Evolutionary conservation across 2,329 filamentous ascomycete species (phyloP), one percentile per base, ranked within the genome.

Genomic region (Moelleriella libera): DNA sequence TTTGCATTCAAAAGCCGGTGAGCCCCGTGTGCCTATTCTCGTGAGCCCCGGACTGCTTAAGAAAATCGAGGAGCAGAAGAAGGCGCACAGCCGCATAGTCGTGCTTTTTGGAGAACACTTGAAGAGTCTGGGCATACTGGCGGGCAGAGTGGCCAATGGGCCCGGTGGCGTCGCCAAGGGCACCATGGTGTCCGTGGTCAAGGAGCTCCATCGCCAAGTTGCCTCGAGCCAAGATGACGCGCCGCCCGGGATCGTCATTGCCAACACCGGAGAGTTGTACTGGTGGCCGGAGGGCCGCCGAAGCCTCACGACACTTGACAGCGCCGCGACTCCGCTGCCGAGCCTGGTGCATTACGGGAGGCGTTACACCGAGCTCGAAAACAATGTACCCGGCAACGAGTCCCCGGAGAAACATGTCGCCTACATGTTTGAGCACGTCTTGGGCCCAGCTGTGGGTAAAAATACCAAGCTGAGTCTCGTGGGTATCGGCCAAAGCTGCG

Each of bases 211-310:
- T 41, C 47, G 55, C 12, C 63, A 70, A 48, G 51, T 44, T 29
- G 62, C 62, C 34, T 65, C 62, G 11, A 52, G 61, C 0, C 44
- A 54, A 0, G 65, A 69, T 21, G 30, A 57, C 0, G 54, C 60
- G 2, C 52, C 66, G 2, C 79, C 74, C 0, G 83, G 76, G 3
- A 66, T 96, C 48, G 66, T 96, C 30, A 68, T 95, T 30, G 77
- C 87, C 43, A 96, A 95, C 59, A 71, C 79, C 4, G 87, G 86
- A 5, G 81, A 94, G 64, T 68, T 85, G 14, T 69, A 82, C 56
- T 96, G 87, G 81, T 86, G 84, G 61, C 78, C 84, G 41, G 72
- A 76, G 46, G 72, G 72, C 1, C 65, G 72, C 46, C 72, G 75
- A 45, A 70, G 79, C 0, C 68, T 94, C 51, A 84, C 77, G 1